These are phyloP conservation scores for Phytophthora pinifolia DNA, from an alignment of 352 stramenopile genomes.

Conservation along the genomic window DNA sequence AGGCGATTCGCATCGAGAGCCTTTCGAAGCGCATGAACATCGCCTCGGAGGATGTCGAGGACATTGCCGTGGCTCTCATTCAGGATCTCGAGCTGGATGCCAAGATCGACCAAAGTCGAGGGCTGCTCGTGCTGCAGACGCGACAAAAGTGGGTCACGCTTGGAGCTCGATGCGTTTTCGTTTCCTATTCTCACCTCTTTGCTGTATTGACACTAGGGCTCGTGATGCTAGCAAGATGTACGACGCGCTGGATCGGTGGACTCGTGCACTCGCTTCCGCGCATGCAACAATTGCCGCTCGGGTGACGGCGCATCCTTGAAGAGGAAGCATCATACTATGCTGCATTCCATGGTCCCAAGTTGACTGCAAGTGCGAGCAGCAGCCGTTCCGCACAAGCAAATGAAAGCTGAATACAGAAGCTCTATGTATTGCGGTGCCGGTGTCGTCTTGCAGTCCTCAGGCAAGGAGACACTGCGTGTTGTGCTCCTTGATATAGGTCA, in stretches of 20 bases:
- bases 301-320: conserved; percentile 35
- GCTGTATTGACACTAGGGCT: conserved; percentile 6
- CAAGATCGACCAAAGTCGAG: conserved; percentile 88
- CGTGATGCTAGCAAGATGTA: conserved; percentile 65
- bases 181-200: background rate
- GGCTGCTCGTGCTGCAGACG: conserved; percentile 55
- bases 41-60: conserved; percentile 81
- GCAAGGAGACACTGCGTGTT: conserved; percentile 23
- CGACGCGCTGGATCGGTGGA: conserved; percentile 72
- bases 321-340: background rate
- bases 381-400: conserved; percentile 14
- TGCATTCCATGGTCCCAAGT: conserved; percentile 2
- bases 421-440: conserved; percentile 37
- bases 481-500: conserved; percentile 29
- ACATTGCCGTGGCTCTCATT: conserved; percentile 91
- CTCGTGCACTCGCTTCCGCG: conserved; percentile 44
- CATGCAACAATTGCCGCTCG: conserved; percentile 50
- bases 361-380: conserved; percentile 5
- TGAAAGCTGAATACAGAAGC: conserved; percentile 26
- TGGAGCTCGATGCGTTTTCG: background rate
- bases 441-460: conserved; percentile 10
- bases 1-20: conserved; percentile 85
- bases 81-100: conserved; percentile 89
- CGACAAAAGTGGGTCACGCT: conserved; percentile 43
- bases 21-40: conserved; percentile 93